Evolutionary conservation across 306 rosid genomes (phyloP).

Genomic region (Fragaria nilgerrensis): DNA sequence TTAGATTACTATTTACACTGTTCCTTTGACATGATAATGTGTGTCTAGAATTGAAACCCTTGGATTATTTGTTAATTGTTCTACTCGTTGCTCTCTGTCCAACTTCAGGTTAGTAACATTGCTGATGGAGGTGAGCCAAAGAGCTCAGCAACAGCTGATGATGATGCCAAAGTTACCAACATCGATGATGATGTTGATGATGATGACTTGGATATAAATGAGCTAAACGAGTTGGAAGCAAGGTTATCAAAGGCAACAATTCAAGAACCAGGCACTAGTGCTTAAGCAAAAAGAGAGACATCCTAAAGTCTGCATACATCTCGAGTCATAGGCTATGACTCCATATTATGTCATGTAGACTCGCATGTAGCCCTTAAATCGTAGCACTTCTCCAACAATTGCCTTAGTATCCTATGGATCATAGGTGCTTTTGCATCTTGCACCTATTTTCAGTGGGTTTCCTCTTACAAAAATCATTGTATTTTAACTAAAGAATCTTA

Average conservation of each 20-base stretch:
- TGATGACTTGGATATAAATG: conserved; percentile 49
- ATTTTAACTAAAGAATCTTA: too few species aligned
- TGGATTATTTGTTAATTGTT: conserved; percentile 3
- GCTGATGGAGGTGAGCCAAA: conserved; percentile 23
- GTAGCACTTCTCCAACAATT: not conserved
- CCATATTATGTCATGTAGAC: not conserved
- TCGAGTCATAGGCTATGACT: not conserved
- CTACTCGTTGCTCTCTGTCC: not conserved
- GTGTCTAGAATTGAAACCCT: not conserved
- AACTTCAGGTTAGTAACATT: conserved; percentile 8
- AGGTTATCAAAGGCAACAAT: conserved; percentile 48
- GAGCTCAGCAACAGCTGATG: conserved; percentile 35
- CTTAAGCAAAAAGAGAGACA: not conserved
- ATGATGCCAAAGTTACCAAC: conserved; percentile 20
- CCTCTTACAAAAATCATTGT: not conserved
- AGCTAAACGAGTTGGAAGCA: conserved; percentile 57
- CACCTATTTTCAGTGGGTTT: not conserved
- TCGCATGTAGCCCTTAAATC: not conserved
- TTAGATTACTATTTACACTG: not conserved
- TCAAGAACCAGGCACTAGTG: conserved; percentile 13
- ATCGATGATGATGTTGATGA: conserved; percentile 35
- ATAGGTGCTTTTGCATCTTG: not conserved
- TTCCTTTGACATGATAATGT: not conserved
- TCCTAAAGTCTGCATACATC: not conserved
- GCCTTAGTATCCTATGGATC: not conserved